phyloP scores from a whole-genome alignment of 768 basidiomycete species.

The Collybia sp. region DNA sequence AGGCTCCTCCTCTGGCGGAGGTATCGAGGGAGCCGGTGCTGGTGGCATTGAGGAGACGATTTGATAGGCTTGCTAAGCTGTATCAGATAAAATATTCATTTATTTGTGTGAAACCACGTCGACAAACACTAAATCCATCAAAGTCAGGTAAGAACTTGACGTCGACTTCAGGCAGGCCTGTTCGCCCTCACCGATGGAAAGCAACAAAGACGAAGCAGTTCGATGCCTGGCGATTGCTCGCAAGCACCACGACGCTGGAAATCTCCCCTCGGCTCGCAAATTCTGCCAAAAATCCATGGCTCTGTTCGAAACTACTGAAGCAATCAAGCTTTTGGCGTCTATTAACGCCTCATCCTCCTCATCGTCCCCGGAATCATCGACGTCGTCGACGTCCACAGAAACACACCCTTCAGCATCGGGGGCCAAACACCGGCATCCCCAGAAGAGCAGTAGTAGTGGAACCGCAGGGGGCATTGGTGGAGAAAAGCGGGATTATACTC shows the following conservation, averaged over 20 bases:
- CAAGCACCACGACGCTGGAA: slow-evolving; percentile 66
- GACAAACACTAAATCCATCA: not conserved
- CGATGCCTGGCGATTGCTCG: slow-evolving; percentile 79
- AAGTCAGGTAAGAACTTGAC: no score
- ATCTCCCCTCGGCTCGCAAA: slow-evolving; percentile 75
- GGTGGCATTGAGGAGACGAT: slow-evolving; percentile 11
- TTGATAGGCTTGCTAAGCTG: slow-evolving; percentile 4
- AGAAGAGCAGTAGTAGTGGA: slow-evolving; percentile 24
- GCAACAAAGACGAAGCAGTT: slow-evolving; percentile 88
- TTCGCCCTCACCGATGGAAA: slow-evolving; percentile 48
- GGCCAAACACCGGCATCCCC: slow-evolving; percentile 54
- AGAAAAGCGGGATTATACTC: slow-evolving; percentile 82
- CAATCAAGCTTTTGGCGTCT: slow-evolving; percentile 55
- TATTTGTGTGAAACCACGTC: slow-evolving; percentile 2
- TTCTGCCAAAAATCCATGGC: slow-evolving; percentile 87
- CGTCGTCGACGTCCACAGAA: slow-evolving; percentile 42
- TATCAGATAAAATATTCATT: slow-evolving; percentile 5
- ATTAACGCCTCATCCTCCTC: slow-evolving; percentile 57
- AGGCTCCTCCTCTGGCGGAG: slow-evolving; percentile 35
- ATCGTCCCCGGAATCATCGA: slow-evolving; percentile 32
- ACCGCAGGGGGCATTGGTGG: slow-evolving; percentile 61
- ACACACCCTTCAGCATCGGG: slow-evolving; percentile 73
- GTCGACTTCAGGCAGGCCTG: not conserved
- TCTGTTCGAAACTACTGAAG: slow-evolving; percentile 78
- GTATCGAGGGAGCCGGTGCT: slow-evolving; percentile 6